Percentiles rank a stretch among this genome's conserved stretches.
Conservation (phyloP, 306 rosid species). For the Mucuna pruriens region DNA sequence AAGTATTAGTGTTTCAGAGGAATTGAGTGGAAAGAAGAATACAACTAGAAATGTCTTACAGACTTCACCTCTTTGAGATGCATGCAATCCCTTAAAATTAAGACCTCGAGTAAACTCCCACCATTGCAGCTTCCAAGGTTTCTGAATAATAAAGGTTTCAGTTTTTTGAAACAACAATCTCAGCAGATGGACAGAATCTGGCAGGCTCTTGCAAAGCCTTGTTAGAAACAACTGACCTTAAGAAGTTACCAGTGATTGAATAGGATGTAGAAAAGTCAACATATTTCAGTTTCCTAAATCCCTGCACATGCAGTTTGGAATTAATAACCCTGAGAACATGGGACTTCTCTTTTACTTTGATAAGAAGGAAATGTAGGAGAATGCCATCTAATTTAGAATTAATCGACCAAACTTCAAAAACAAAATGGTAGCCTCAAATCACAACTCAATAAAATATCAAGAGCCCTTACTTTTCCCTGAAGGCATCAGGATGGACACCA, state of each 20-base stretch:
- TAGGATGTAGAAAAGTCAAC: constrained; percentile 94
- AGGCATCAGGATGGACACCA: background rate
- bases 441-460: constrained; percentile 2
- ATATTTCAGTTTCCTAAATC: constrained; percentile 75
- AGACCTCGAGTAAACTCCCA: constrained; percentile 78
- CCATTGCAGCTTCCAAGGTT: constrained; percentile 80
- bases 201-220: constrained; percentile 19
- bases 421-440: constrained; percentile 3
- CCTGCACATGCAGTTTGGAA: constrained; percentile 59
- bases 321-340: constrained; percentile 31
- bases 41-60: background rate
- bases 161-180: constrained; percentile 22
- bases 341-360: constrained; percentile 13
- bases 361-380: background rate
- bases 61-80: constrained; percentile 88
- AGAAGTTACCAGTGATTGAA: constrained; percentile 90
- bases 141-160: constrained; percentile 46
- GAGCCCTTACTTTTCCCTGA: constrained; percentile 5
- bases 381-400: constrained; percentile 14
- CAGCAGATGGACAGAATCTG: background rate
- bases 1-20: constrained; percentile 23
- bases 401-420: background rate
- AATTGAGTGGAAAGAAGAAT: constrained; percentile 26
- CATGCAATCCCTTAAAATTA: constrained; percentile 96
- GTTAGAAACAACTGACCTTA: constrained; percentile 61